Percentiles rank a stretch among this genome's conserved stretches.
These are phyloP conservation scores for Phlebiopsis gigantea DNA, from an alignment of 768 basidiomycete genomes.

Conservation along the genomic window DNA sequence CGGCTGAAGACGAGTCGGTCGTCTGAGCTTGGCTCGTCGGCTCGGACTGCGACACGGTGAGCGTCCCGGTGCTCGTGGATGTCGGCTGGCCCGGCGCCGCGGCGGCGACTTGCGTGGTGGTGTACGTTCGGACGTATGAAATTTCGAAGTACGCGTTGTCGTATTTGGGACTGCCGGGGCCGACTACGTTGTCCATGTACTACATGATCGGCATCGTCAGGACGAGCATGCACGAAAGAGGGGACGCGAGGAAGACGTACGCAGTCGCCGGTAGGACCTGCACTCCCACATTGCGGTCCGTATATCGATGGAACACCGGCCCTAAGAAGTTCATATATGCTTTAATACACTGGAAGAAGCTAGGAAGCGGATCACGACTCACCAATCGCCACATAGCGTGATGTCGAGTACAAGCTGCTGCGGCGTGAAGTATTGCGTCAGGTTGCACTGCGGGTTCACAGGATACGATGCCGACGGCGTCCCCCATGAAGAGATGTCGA, in stretches of 20 bases:
- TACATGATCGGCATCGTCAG: slow-evolving; percentile 16
- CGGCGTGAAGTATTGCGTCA: slow-evolving; percentile 37
- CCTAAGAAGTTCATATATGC: slow-evolving; percentile 39
- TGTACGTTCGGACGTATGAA: slow-evolving; percentile 57
- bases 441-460: slow-evolving; percentile 33
- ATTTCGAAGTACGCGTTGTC: slow-evolving; percentile 65
- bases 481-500: slow-evolving; percentile 39
- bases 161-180: slow-evolving; percentile 48
- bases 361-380: slow-evolving; percentile 12
- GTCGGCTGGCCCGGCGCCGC: slow-evolving; percentile 10
- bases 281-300: slow-evolving; percentile 31
- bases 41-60: background rate
- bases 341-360: slow-evolving; percentile 39
- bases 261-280: slow-evolving; percentile 34
- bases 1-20: background rate
- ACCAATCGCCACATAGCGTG: slow-evolving; percentile 48
- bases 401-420: slow-evolving; percentile 52
- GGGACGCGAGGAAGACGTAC: slow-evolving; percentile 24
- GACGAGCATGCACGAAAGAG: background rate
- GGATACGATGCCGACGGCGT: slow-evolving; percentile 36
- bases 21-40: background rate
- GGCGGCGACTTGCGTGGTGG: slow-evolving; percentile 24
- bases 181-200: slow-evolving; percentile 53
- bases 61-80: background rate
- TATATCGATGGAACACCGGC: slow-evolving; percentile 45